A percentile compares a stretch with the other conserved stretches of the same genome.
Conservation (phyloP, 129 eudicot genomes). For the Flaveria bidentis region DNA sequence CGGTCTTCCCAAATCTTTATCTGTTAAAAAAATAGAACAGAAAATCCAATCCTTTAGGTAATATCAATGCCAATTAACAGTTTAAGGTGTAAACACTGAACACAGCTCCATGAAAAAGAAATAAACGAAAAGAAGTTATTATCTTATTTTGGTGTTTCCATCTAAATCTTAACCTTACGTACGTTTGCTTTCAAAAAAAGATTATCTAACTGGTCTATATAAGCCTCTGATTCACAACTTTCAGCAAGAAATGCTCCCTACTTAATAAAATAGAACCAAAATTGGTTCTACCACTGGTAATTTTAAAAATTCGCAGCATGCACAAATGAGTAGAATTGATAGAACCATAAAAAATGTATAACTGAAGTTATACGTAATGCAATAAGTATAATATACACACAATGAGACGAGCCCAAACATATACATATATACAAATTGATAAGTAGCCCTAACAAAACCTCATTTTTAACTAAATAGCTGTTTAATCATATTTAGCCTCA, state of each 20-base stretch:
- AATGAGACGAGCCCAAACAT: constrained; percentile 14
- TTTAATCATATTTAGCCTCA: constrained; percentile 3
- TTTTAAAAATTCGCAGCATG: constrained; percentile 11
- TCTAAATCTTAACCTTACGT: not conserved
- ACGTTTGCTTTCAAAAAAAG: not conserved
- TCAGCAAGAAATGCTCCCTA: not conserved
- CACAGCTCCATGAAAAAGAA: not conserved
- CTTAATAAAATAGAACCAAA: not conserved
- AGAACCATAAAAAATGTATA: not conserved
- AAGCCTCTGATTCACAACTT: not conserved
- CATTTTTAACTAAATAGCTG: not conserved
- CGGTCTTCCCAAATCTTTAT: constrained; percentile 99
- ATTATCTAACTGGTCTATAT: not conserved
- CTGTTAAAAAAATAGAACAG: constrained; percentile 38
- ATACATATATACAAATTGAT: not conserved
- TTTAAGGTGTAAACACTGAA: not conserved
- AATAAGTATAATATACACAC: constrained; percentile 2
- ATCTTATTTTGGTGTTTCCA: not conserved
- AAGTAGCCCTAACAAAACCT: not conserved
- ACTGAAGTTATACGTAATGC: not conserved
- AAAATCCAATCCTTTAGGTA: constrained; percentile 7
- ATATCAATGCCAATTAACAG: not conserved
- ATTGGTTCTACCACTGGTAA: not conserved
- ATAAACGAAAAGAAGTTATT: not conserved
- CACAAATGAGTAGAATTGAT: not conserved